Percentiles rank a stretch among this genome's conserved stretches.
phyloP scores from a whole-genome alignment of 1,284 basidiomycete genomes.

The Pseudozyma tsukubaensis region DNA sequence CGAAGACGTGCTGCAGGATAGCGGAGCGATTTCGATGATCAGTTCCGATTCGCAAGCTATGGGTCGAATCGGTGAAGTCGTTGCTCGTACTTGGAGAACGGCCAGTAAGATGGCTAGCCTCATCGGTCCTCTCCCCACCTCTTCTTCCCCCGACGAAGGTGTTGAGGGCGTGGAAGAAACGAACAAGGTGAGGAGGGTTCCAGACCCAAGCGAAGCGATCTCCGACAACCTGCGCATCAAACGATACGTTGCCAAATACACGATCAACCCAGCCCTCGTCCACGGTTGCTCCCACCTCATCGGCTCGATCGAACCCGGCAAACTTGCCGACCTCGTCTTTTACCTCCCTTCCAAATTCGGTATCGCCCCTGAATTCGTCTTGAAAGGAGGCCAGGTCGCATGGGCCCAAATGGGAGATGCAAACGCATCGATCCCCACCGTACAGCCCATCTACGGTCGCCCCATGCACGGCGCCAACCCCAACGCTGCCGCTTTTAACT shows the following conservation, averaged over 20 bases:
- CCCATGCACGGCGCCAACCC: constrained; percentile 90
- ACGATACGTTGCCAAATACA: constrained; percentile 95
- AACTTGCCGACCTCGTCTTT: constrained; percentile 90
- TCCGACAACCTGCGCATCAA: constrained; percentile 95
- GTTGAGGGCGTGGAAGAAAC: neutral
- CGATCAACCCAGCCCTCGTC: constrained; percentile 94
- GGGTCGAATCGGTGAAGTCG: constrained; percentile 93
- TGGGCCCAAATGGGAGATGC: constrained; percentile 94
- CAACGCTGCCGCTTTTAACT: constrained; percentile 81
- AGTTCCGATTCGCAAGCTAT: constrained; percentile 96
- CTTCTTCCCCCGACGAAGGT: neutral
- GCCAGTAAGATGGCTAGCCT: constrained; percentile 91
- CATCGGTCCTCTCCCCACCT: constrained; percentile 76
- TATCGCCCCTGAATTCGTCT: constrained; percentile 86
- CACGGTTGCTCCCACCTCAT: constrained; percentile 91
- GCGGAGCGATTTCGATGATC: constrained; percentile 93
- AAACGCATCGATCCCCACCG: constrained; percentile 85
- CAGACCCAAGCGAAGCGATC: constrained; percentile 72
- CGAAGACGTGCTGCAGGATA: constrained; percentile 95
- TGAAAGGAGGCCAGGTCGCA: constrained; percentile 93
- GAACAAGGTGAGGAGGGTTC: neutral
- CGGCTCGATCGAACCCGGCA: constrained; percentile 84
- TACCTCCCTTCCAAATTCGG: constrained; percentile 96
- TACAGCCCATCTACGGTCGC: constrained; percentile 85
- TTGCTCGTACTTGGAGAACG: constrained; percentile 93